A percentile compares a stretch with the other conserved stretches of the same genome.
These are phyloP conservation scores for Clarireedia paspali DNA, from an alignment of 2,329 filamentous ascomycete genomes.

Conservation along the genomic window DNA sequence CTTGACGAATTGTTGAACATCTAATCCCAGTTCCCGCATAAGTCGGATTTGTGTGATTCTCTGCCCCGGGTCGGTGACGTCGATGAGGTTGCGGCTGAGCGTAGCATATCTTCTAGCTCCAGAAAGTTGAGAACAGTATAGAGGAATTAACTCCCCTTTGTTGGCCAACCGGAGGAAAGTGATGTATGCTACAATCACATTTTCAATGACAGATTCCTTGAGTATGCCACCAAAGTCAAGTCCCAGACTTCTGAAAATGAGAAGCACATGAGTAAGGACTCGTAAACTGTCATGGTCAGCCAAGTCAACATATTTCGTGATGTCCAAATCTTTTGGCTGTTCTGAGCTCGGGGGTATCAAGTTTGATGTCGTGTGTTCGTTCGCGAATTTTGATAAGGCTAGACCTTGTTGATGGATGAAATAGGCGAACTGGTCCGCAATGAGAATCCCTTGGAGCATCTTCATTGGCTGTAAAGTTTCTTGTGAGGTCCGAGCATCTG, in stretches of 20 bases:
- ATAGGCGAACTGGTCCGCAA: conserved; percentile 52
- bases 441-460: conserved; percentile 67
- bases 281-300: conserved; percentile 58
- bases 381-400: conserved; percentile 40
- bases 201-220: conserved; percentile 45
- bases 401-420: conserved; percentile 54
- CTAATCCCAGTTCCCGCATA: conserved; percentile 66
- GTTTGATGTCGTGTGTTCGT: conserved; percentile 35
- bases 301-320: conserved; percentile 43
- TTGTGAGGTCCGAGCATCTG: conserved; percentile 43
- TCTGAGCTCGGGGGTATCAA: conserved; percentile 35
- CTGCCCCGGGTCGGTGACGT: conserved; percentile 57
- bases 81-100: conserved; percentile 69
- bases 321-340: conserved; percentile 30
- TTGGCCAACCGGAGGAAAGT: conserved; percentile 66
- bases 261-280: conserved; percentile 61
- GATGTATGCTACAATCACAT: conserved; percentile 74
- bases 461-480: conserved; percentile 63
- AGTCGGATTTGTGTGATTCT: conserved; percentile 63
- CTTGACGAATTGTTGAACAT: conserved; percentile 65
- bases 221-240: conserved; percentile 37
- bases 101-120: conserved; percentile 58
- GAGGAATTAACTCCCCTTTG: conserved; percentile 71
- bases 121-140: conserved; percentile 78
- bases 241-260: conserved; percentile 57